Percentiles rank a stretch among this genome's conserved stretches.
These are phyloP conservation scores for Rhexocercosporidium sp. DNA, from an alignment of 2,329 filamentous ascomycete genomes.

Conservation along the genomic window DNA sequence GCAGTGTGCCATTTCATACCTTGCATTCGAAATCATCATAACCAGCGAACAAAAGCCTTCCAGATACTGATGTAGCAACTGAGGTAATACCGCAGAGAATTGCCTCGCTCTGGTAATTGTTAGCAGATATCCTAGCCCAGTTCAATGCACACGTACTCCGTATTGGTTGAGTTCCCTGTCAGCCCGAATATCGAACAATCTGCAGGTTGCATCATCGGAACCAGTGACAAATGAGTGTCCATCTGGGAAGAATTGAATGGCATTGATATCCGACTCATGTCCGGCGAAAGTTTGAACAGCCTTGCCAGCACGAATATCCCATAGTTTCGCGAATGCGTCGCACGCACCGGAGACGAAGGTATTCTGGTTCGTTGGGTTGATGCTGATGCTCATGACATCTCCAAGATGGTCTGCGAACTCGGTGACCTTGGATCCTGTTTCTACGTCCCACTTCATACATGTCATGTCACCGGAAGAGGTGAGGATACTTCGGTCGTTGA, in stretches of 20 bases:
- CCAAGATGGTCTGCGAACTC: constrained; percentile 98
- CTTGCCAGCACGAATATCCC: constrained; percentile 98
- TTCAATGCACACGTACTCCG: constrained; percentile 56
- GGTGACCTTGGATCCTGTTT: constrained; percentile 94
- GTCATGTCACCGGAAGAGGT: constrained; percentile 99
- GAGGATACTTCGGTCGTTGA: constrained; percentile 96
- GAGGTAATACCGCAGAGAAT: constrained; percentile 98
- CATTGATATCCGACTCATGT: constrained; percentile 98
- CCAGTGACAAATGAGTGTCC: constrained; percentile 98
- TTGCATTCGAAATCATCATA: constrained; percentile 99
- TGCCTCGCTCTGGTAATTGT: constrained; percentile 77
- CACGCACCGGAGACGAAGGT: constrained; percentile 99
- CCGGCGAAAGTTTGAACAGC: constrained; percentile 98
- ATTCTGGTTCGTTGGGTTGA: constrained; percentile 99
- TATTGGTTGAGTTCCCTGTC: constrained; percentile 79
- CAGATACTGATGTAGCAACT: constrained; percentile 96
- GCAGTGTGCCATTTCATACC: constrained; percentile 60
- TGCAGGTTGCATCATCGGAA: constrained; percentile 96
- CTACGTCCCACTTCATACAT: constrained; percentile 99
- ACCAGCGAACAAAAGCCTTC: constrained; percentile 91
- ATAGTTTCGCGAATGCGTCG: constrained; percentile 97
- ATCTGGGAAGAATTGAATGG: constrained; percentile 99
- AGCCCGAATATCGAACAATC: constrained; percentile 95
- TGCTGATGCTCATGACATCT: constrained; percentile 99
- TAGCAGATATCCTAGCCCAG: constrained; percentile 25